Evolutionary conservation across 2,329 filamentous ascomycete species (phyloP).

Genomic region (Hansfordia pulvinata): DNA sequence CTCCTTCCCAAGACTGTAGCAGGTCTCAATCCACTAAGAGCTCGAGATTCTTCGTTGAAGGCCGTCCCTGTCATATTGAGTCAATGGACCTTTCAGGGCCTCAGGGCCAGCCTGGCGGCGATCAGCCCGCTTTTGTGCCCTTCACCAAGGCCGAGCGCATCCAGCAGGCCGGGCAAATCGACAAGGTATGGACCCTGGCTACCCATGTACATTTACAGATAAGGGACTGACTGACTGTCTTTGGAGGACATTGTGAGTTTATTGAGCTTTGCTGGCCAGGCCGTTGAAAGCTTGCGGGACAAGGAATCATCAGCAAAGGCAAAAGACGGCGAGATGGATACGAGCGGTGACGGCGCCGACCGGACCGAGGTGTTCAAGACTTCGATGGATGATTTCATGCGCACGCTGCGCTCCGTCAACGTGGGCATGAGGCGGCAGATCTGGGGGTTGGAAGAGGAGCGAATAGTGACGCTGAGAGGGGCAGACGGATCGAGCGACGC

Average conservation of each 20-base stretch:
- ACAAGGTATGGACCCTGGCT: conserved; percentile 42
- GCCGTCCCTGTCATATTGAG: too few relatives aligned
- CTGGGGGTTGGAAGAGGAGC: conserved; percentile 68
- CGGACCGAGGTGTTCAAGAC: conserved; percentile 43
- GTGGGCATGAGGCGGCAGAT: conserved; percentile 64
- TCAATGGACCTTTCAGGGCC: too few relatives aligned
- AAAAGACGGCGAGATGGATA: conserved; percentile 8
- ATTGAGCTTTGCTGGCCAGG: conserved; percentile 44
- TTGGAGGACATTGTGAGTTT: conserved; percentile 24
- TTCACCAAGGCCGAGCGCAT: conserved; percentile 69
- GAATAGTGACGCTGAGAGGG: conserved; percentile 45
- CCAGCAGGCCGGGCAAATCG: conserved; percentile 65
- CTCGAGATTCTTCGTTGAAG: too few relatives aligned
- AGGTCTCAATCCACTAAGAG: too few relatives aligned
- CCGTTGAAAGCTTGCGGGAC: conserved; percentile 49
- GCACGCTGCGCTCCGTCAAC: conserved; percentile 59
- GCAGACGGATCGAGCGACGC: conserved; percentile 10
- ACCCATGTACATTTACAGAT: conserved; percentile 13
- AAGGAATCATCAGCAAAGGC: too few relatives aligned
- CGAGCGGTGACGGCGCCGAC: conserved; percentile 26
- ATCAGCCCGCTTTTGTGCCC: conserved; percentile 24
- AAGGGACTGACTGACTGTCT: background rate
- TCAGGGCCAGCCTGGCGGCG: too few relatives aligned
- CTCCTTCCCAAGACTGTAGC: too few relatives aligned
- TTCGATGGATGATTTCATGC: conserved; percentile 54